A percentile compares a stretch with the other conserved stretches of the same genome.
phyloP scores from a whole-genome alignment of 1,284 basidiomycete species.

The Ustilago nuda region DNA sequence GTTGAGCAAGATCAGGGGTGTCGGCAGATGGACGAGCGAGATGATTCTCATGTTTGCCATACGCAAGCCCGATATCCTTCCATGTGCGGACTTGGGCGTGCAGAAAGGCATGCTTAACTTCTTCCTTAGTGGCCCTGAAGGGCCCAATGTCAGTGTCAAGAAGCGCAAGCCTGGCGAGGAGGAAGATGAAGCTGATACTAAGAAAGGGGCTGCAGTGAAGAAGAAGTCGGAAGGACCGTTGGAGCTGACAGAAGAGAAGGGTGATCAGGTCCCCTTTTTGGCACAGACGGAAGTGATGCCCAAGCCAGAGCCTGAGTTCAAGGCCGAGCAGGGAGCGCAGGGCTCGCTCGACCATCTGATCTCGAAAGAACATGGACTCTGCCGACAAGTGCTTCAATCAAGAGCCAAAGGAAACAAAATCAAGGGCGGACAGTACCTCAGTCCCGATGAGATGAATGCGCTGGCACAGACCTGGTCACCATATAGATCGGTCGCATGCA shows the following conservation, averaged over 20 bases:
- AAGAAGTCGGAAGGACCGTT: slow-evolving; percentile 4
- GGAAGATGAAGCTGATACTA: slow-evolving; percentile 16
- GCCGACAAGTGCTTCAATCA: slow-evolving; percentile 39
- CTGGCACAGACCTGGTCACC: slow-evolving; percentile 61
- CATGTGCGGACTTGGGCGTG: slow-evolving; percentile 65
- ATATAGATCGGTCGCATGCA: slow-evolving; percentile 61
- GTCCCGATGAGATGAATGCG: slow-evolving; percentile 62
- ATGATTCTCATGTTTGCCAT: slow-evolving; percentile 69
- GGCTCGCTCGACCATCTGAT: slow-evolving; percentile 35
- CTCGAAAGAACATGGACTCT: slow-evolving; percentile 37
- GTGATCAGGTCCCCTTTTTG: slow-evolving; percentile 28
- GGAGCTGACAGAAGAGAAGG: slow-evolving; percentile 37
- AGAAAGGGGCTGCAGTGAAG: slow-evolving; percentile 9
- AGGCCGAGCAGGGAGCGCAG: not conserved
- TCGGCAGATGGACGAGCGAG: slow-evolving; percentile 67
- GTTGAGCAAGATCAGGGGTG: slow-evolving; percentile 63
- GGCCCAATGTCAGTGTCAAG: slow-evolving; percentile 49
- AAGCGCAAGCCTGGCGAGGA: slow-evolving; percentile 56
- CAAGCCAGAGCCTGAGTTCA: slow-evolving; percentile 27
- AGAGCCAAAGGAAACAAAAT: slow-evolving; percentile 64
- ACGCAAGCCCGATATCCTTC: slow-evolving; percentile 62
- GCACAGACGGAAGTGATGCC: slow-evolving; percentile 43
- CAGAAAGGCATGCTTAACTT: slow-evolving; percentile 66
- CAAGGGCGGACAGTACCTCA: slow-evolving; percentile 64
- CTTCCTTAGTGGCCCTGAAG: slow-evolving; percentile 51